phyloP scores from a whole-genome alignment of 768 basidiomycete species.

The Suillus fuscotomentosus region DNA sequence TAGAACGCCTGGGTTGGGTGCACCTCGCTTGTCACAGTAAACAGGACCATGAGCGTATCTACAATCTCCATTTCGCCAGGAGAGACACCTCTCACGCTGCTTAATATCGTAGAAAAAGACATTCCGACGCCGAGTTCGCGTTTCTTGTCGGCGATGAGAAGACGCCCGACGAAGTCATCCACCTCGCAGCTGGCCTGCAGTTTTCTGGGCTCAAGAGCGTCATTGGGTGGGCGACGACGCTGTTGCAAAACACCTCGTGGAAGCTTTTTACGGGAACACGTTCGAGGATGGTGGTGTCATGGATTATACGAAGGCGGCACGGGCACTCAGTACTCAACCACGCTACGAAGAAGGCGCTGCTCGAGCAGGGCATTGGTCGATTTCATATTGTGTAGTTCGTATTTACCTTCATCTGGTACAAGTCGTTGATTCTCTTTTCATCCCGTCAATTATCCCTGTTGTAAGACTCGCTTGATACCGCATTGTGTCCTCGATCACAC shows the following conservation, averaged over 20 bases:
- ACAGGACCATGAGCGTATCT: neutral
- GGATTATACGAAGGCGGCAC: neutral
- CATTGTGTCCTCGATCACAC: too few species aligned
- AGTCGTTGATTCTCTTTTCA: too few species aligned
- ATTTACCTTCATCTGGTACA: neutral
- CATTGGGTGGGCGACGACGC: constrained; percentile 9
- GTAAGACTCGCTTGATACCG: too few species aligned
- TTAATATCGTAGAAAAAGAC: neutral
- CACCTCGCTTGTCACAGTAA: constrained; percentile 20
- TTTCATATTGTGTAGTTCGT: neutral
- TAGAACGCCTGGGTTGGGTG: constrained; percentile 8
- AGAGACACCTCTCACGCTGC: neutral
- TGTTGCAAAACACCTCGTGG: neutral
- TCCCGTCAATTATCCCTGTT: too few species aligned
- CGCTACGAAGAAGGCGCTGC: neutral
- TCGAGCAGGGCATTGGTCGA: neutral
- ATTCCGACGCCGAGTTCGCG: neutral
- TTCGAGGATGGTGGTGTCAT: neutral
- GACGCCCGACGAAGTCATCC: neutral
- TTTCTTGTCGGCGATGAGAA: neutral
- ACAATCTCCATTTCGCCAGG: neutral
- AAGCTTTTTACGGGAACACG: neutral
- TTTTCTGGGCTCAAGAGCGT: constrained; percentile 17
- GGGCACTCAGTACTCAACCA: neutral
- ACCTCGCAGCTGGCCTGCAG: constrained; percentile 6